These are phyloP conservation scores for Phascolomyces articulosus DNA, from an alignment of 371 early-diverging fungal species.

Conservation along the genomic window DNA sequence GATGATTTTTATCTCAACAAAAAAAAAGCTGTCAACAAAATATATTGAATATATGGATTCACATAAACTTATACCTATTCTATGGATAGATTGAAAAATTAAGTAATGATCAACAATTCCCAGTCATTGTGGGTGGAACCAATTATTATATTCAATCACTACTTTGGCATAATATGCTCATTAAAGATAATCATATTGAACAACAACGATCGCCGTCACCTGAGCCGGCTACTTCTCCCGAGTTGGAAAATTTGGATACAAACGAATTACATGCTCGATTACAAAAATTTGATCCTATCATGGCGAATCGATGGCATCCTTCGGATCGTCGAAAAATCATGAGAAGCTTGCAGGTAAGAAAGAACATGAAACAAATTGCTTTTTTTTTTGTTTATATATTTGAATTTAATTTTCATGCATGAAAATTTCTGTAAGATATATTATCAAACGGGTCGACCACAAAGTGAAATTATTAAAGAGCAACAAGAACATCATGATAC, in stretches of 20 bases:
- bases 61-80: too few relatives aligned
- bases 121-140: constrained; percentile 95
- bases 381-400: too few relatives aligned
- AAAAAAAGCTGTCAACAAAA: too few relatives aligned
- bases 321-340: constrained; percentile 87
- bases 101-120: constrained; percentile 65
- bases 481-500: constrained; percentile 54
- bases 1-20: too few relatives aligned
- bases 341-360: constrained; percentile 75
- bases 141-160: constrained; percentile 94
- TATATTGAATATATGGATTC: too few relatives aligned
- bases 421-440: constrained; percentile 60
- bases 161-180: constrained; percentile 77
- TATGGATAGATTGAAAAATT: constrained; percentile 72
- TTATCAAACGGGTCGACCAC: constrained; percentile 73
- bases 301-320: constrained; percentile 93
- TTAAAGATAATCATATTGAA: constrained; percentile 20
- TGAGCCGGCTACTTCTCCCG: constrained; percentile 13
- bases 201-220: constrained; percentile 19
- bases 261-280: constrained; percentile 62
- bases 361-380: background rate
- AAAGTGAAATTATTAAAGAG: constrained; percentile 70
- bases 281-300: constrained; percentile 78
- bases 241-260: constrained; percentile 45
- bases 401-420: too few relatives aligned